Base-by-base conservation (phyloP, 2,329 filamentous ascomycete genomes). In the Scopulariopsis brevicaulis region DNA sequence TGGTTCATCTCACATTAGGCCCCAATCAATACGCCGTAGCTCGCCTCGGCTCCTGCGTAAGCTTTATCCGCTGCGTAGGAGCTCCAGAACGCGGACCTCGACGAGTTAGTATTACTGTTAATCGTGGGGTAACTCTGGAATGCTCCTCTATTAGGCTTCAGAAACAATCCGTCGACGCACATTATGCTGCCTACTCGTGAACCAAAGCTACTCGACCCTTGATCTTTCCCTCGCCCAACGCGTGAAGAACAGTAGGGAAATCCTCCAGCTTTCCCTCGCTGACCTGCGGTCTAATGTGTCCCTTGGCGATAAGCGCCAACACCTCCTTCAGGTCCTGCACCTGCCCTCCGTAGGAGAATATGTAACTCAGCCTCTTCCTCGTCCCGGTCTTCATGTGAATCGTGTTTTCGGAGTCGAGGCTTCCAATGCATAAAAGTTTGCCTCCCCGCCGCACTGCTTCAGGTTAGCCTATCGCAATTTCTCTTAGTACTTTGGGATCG, bases 341-440 rank as follows among this genome's bases (percentile, higher is more conserved):
- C 58, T 72, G 73, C 0, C 74, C 74, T 4, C 72, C 73, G 50
- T 77, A 77, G 10, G 70, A 71, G 32, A 75, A 76, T 3, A 74
- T 71, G 35, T 69, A 73, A 14, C 65, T 70, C 2, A 76, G 61
- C 34, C 73, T 62, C 62, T 75, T 75, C 20, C 73, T 64, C 7
- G 73, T 74, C 0, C 72, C 72, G 11, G 70, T 71, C 58, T 75
- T 74, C 73, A 76, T 76, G 46, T 74, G 66, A 11, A 75, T 58
- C 0, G 68, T 70, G 54, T 76, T 76, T 40, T 71, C 68, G 0
- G 66, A 63, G 53, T 73, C 65, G 0, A 74, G 63, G 4, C 69
- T 74, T 1, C 73, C 73, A 7, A 75, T 65, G 55, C 72, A 74
- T 2, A 75, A 61, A 2, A 74, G 60, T 24, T 70, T 71, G 1